phyloP scores from a whole-genome alignment of 2,329 filamentous ascomycete genomes.

The Leptographium procerum region DNA sequence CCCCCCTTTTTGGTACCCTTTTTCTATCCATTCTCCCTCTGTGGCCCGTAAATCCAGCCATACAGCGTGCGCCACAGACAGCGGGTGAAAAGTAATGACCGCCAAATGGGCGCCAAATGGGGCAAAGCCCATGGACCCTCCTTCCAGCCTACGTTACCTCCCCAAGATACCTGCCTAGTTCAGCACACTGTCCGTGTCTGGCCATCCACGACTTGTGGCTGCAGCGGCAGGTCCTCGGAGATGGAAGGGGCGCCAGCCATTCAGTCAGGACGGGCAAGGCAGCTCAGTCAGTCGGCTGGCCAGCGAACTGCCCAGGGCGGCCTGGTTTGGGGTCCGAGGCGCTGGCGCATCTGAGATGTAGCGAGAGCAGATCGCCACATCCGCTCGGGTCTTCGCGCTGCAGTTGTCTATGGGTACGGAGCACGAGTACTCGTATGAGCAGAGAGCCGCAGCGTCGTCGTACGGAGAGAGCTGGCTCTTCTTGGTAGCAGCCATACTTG shows the following conservation, averaged over 20 bases:
- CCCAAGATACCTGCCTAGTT: slow-evolving; percentile 8
- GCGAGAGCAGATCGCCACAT: background rate
- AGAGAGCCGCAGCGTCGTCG: no score
- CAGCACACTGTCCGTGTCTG: slow-evolving; percentile 1
- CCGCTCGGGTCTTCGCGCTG: background rate
- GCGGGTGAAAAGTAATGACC: background rate
- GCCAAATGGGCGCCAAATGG: background rate
- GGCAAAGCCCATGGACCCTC: background rate
- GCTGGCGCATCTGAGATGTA: background rate
- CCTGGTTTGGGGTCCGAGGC: background rate
- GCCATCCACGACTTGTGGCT: background rate
- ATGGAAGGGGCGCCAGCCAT: background rate
- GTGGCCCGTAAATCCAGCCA: background rate
- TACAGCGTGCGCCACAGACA: background rate
- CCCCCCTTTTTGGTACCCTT: background rate
- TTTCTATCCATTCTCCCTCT: background rate
- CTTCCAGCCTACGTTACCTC: background rate
- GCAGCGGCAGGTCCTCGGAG: background rate
- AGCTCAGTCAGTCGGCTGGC: background rate
- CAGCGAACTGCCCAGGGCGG: background rate
- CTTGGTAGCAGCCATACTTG: no score
- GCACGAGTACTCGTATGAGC: no score
- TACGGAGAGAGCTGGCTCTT: no score
- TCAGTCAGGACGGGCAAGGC: background rate
- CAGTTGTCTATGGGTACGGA: no score